These are phyloP conservation scores for Grifola frondosa DNA, from an alignment of 1,284 basidiomycete genomes.

Conservation along the genomic window DNA sequence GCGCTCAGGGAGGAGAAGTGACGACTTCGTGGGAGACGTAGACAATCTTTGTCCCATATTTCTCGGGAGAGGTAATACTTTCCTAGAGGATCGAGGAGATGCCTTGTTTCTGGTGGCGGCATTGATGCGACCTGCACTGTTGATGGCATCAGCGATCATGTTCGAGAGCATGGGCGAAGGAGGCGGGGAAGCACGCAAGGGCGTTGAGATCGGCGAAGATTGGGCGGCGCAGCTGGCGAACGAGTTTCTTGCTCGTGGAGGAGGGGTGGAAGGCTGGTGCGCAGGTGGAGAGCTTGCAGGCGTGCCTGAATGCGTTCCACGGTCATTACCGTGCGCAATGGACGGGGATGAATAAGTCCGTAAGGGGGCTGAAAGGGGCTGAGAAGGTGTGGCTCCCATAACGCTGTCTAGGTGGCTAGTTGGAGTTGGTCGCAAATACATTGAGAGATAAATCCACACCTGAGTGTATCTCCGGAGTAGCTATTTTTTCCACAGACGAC, in stretches of 20 bases:
- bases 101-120: too few relatives aligned
- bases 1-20: not conserved
- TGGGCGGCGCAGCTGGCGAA: slow-evolving; percentile 17
- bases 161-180: slow-evolving; percentile 17
- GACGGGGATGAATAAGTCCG: too few relatives aligned
- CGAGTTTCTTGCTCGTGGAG: slow-evolving; percentile 8
- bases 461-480: too few relatives aligned
- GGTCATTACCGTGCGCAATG: too few relatives aligned
- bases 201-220: slow-evolving; percentile 21
- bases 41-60: not conserved
- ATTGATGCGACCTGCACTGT: slow-evolving; percentile 10
- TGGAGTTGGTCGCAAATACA: too few relatives aligned
- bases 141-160: slow-evolving; percentile 21
- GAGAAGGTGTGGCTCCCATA: too few relatives aligned
- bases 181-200: slow-evolving; percentile 13
- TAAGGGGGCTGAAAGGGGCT: too few relatives aligned
- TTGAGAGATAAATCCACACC: too few relatives aligned
- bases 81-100: not conserved
- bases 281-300: not conserved
- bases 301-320: too few relatives aligned
- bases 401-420: too few relatives aligned
- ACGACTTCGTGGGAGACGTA: not conserved
- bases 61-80: slow-evolving; percentile 1
- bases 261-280: slow-evolving; percentile 2
- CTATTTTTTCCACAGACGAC: too few relatives aligned